Evolutionary conservation across 805 yeast genomes (phyloP).

Genomic region (Scheffersomyces lignosus): DNA sequence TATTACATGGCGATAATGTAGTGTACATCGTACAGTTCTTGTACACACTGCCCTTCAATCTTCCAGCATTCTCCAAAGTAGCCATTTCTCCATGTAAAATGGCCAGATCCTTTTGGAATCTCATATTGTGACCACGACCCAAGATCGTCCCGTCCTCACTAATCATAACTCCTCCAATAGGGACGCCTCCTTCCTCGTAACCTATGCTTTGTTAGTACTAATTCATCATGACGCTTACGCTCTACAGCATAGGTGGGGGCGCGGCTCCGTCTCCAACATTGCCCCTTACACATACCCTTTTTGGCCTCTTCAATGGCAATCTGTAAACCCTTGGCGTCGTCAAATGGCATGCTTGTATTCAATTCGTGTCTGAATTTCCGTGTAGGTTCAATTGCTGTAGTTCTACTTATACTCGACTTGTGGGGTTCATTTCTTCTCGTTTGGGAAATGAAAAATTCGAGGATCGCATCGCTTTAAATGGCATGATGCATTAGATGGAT

Average conservation of each 20-base stretch:
- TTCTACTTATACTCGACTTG: too few relatives aligned
- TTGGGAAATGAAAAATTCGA: too few relatives aligned
- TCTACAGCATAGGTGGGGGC: neutral
- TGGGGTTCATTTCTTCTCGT: too few relatives aligned
- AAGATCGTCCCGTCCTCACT: constrained; percentile 75
- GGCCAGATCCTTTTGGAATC: constrained; percentile 82
- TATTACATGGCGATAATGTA: constrained; percentile 87
- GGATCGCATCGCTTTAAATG: too few relatives aligned
- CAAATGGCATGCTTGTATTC: constrained; percentile 44
- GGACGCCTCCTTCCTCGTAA: constrained; percentile 84
- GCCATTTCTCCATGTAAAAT: constrained; percentile 92
- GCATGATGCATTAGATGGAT: too few relatives aligned
- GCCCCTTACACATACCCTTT: constrained; percentile 40
- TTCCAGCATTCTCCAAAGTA: constrained; percentile 86
- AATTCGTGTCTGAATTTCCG: neutral
- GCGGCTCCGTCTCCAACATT: neutral
- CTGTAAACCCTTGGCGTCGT: constrained; percentile 65
- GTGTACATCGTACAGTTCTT: constrained; percentile 89
- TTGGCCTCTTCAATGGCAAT: constrained; percentile 74
- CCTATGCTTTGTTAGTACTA: constrained; percentile 40
- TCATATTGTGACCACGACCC: constrained; percentile 88
- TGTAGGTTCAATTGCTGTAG: too few relatives aligned
- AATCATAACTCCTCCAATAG: constrained; percentile 78
- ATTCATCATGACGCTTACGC: neutral
- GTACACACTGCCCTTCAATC: constrained; percentile 77